Evolutionary conservation across 768 basidiomycete genomes (phyloP).

Genomic region (Pholiota conissans): DNA sequence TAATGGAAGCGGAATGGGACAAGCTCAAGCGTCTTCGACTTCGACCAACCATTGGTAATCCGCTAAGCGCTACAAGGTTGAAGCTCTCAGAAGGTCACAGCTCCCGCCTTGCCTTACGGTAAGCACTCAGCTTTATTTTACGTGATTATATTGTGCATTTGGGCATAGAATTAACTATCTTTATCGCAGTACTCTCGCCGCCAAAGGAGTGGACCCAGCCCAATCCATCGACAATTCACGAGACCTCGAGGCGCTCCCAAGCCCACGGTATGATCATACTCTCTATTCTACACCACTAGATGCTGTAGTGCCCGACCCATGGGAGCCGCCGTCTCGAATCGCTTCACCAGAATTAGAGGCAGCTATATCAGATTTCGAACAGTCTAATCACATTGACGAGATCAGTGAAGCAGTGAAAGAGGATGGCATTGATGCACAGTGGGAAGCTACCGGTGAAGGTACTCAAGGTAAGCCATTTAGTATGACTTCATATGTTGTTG

Average conservation of each 20-base stretch:
- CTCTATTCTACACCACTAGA: too few relatives aligned
- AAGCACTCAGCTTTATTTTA: neutral
- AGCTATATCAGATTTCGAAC: neutral
- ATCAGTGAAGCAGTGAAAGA: neutral
- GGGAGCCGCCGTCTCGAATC: neutral
- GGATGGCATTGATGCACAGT: too few relatives aligned
- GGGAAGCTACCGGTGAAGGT: neutral
- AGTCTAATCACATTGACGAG: too few relatives aligned
- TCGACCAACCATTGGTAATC: neutral
- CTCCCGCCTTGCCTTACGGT: neutral
- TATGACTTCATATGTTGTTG: neutral
- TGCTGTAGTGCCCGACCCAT: neutral
- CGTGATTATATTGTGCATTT: too few relatives aligned
- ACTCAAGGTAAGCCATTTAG: neutral
- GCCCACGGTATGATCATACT: too few relatives aligned
- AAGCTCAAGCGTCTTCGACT: neutral
- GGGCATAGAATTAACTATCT: too few relatives aligned
- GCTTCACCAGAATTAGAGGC: neutral
- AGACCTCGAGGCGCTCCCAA: too few relatives aligned
- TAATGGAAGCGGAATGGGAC: constrained; percentile 1
- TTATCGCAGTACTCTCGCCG: neutral
- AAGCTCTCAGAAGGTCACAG: neutral
- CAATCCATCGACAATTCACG: too few relatives aligned
- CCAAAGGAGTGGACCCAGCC: neutral
- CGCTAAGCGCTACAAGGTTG: neutral